A percentile compares a stretch with the other conserved stretches of the same genome.
phyloP scores from a whole-genome alignment of 768 basidiomycete genomes.

The Psilocybe sp. region DNA sequence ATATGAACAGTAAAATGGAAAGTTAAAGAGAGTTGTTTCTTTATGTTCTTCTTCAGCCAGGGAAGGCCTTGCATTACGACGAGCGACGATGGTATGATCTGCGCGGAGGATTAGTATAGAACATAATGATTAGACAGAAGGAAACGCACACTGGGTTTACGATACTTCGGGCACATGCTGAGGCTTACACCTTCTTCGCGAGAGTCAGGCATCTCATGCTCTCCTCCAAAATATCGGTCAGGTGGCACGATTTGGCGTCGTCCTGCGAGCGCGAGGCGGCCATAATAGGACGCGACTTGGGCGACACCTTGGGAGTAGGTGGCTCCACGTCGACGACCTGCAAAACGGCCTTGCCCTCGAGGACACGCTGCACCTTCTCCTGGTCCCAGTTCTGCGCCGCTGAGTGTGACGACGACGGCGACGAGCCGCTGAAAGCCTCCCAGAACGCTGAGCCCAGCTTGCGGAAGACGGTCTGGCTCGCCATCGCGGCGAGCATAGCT shows the following conservation, averaged over 20 bases:
- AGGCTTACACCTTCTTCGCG: slow-evolving; percentile 43
- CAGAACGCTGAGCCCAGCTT: slow-evolving; percentile 79
- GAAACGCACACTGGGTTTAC: not conserved
- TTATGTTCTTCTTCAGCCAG: slow-evolving; percentile 2
- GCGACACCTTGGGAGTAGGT: slow-evolving; percentile 12
- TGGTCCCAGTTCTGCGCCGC: slow-evolving; percentile 44
- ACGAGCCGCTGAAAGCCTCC: slow-evolving; percentile 78
- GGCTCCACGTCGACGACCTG: slow-evolving; percentile 75
- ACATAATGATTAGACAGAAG: not conserved
- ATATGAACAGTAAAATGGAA: not conserved
- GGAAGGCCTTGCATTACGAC: not conserved
- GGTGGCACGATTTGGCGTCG: slow-evolving; percentile 25
- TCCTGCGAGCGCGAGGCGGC: slow-evolving; percentile 5
- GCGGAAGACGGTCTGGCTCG: slow-evolving; percentile 70
- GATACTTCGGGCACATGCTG: not conserved
- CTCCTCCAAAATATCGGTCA: slow-evolving; percentile 53
- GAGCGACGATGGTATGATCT: no score
- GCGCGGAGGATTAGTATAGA: not conserved
- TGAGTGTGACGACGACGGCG: slow-evolving; percentile 22
- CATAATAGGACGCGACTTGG: slow-evolving; percentile 9
- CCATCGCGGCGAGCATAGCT: slow-evolving; percentile 66
- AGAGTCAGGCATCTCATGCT: slow-evolving; percentile 66
- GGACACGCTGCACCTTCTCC: slow-evolving; percentile 77
- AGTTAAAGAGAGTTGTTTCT: not conserved
- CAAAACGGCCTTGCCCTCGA: slow-evolving; percentile 82